These are phyloP conservation scores for Cryptosporidium canis DNA, from an alignment of 169 alveolate species.

Conservation along the genomic window DNA sequence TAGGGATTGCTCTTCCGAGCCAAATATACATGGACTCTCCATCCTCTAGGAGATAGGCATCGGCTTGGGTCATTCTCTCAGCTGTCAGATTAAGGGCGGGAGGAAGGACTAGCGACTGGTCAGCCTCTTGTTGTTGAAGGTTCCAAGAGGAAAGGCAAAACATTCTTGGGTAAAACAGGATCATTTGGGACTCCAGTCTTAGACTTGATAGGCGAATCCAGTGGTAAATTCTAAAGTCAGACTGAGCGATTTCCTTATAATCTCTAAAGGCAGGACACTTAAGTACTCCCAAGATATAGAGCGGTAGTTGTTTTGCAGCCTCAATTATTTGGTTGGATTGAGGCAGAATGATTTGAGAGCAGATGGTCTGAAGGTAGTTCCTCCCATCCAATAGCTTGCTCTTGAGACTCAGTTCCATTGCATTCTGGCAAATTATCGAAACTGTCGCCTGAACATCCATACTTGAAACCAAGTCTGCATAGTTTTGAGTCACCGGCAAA, in stretches of 20 bases:
- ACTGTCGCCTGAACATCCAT: constrained; percentile 83
- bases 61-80: constrained; percentile 85
- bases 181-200: constrained; percentile 80
- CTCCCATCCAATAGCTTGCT: constrained; percentile 87
- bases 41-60: constrained; percentile 87
- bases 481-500: constrained; percentile 91
- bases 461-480: constrained; percentile 79
- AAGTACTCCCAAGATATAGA: constrained; percentile 83
- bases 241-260: constrained; percentile 79
- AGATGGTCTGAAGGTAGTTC: constrained; percentile 80
- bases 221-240: constrained; percentile 83
- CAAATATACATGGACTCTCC: constrained; percentile 88
- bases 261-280: constrained; percentile 85
- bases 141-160: constrained; percentile 77
- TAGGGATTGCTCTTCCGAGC: constrained; percentile 84
- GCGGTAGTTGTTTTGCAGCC: constrained; percentile 69
- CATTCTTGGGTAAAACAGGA: constrained; percentile 86
- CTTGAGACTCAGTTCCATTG: constrained; percentile 76
- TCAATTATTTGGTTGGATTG: constrained; percentile 73
- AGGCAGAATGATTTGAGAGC: constrained; percentile 77
- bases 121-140: constrained; percentile 69
- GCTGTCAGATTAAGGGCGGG: constrained; percentile 82
- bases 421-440: constrained; percentile 78
- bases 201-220: constrained; percentile 82
- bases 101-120: constrained; percentile 76